Base-by-base conservation (phyloP, 495 filamentous ascomycete genomes). In the Penicillium atrosanguineum region DNA sequence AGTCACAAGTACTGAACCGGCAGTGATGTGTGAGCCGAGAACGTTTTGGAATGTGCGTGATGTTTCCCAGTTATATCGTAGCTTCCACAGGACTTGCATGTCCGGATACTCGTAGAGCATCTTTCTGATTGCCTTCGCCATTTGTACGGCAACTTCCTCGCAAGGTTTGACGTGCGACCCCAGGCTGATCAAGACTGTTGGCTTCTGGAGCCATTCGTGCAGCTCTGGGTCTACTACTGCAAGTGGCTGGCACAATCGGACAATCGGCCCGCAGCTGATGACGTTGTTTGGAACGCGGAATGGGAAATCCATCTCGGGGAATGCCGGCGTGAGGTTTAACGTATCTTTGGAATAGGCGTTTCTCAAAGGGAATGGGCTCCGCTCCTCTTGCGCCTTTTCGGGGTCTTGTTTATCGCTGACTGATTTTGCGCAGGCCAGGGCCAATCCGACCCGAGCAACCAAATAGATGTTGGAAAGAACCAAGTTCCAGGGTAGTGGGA, bases 161-260 rank as follows among this genome's bases (percentile, higher is more conserved):
- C 69, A 61, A 4, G 54, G 65, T 46, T 72, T 72, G 9, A 72
- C 58, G 47, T 67, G 64, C 0, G 73, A 78, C 0, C 80, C 80
- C 1, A 82, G 71, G 50, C 75, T 79, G 34, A 83, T 68, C 15
- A 83, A 61, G 7, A 83, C 55, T 0, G 77, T 82, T 6, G 77
- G 74, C 3, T 67, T 61, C 3, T 64, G 53, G 15, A 83, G 65
- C 80, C 80, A 83, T 9, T 50, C 37, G 18, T 59, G 59, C 49
- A 83, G 45, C n/a, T 69, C 70, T 0, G 76, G 69, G 44, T 79
- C 73, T 18, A 61, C 50, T 18, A 72, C 61, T 44, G 67, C 48
- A 0, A 76, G 66, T 0, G 73, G 55, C n/a, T 57, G 56, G 40
- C 61, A 58, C 4, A 63, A 60, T 3, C 71, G 68, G 4, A 72